Conservation (phyloP, 1,284 basidiomycete species). For the Coniophora puteana region DNA sequence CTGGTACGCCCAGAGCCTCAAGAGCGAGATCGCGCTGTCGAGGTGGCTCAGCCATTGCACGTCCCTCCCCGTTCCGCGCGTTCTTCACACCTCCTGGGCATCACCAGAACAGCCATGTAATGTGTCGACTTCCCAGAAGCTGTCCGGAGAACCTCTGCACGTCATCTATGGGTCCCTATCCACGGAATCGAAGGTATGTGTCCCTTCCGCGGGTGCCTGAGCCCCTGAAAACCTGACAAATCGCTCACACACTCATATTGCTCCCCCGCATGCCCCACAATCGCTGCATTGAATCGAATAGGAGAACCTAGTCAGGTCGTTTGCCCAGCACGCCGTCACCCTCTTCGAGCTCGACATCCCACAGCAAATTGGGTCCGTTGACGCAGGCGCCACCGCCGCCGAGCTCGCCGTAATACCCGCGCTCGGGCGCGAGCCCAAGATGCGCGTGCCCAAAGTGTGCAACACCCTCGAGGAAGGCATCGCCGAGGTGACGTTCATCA, state of each 20-base stretch:
- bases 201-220: no score
- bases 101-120: background rate
- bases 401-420: slow-evolving; percentile 4
- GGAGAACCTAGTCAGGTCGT: slow-evolving; percentile 8
- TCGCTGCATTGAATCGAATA: background rate
- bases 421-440: background rate
- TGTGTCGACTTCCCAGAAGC: slow-evolving; percentile 1
- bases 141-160: slow-evolving; percentile 1
- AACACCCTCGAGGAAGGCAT: slow-evolving; percentile 7
- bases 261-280: no score
- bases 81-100: no score
- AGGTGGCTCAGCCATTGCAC: no score
- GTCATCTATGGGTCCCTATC: slow-evolving; percentile 1
- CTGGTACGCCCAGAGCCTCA: no score
- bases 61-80: no score
- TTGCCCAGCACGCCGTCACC: slow-evolving; percentile 6
- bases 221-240: no score
- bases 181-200: slow-evolving; percentile 3
- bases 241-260: no score
- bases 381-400: background rate
- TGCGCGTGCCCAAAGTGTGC: slow-evolving; percentile 1
- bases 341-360: slow-evolving; percentile 4
- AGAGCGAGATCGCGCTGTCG: no score
- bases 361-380: slow-evolving; percentile 5
- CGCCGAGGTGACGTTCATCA: slow-evolving; percentile 1